phyloP scores from a whole-genome alignment of 257 asterid species.

The Gentiana straminea region DNA sequence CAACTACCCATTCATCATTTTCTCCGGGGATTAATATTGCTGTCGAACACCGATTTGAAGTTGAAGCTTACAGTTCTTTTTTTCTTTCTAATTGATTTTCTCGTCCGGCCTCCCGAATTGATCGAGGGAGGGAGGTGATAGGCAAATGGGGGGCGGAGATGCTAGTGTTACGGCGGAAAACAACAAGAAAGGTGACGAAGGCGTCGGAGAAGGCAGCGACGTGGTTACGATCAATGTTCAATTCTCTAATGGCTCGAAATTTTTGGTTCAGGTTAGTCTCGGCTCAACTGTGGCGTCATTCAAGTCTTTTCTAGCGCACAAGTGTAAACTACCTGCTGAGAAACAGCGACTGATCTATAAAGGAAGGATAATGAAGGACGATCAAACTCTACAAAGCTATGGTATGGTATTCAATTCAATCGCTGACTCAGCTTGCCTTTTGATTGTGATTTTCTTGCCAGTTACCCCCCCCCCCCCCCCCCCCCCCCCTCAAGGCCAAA shows the following conservation, averaged over 20 bases:
- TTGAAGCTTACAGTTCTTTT: too few species aligned
- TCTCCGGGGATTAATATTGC: too few species aligned
- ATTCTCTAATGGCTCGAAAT: slow-evolving; percentile 35
- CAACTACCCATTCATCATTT: too few species aligned
- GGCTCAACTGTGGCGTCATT: slow-evolving; percentile 31
- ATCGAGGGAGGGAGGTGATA: background rate
- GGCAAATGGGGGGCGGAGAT: slow-evolving; percentile 39
- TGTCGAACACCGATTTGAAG: too few species aligned
- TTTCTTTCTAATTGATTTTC: background rate
- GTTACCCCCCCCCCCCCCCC: too few species aligned
- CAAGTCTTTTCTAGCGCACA: slow-evolving; percentile 30
- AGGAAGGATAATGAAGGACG: slow-evolving; percentile 56
- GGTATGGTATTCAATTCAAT: slow-evolving; percentile 16
- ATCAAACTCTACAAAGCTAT: slow-evolving; percentile 40
- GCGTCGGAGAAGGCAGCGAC: slow-evolving; percentile 12
- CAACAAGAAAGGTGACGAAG: slow-evolving; percentile 7
- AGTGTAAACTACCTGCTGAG: slow-evolving; percentile 30
- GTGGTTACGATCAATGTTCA: slow-evolving; percentile 32
- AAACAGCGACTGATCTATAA: slow-evolving; percentile 46
- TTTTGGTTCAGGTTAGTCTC: slow-evolving; percentile 25
- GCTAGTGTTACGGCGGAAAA: slow-evolving; percentile 14
- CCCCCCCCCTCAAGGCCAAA: background rate
- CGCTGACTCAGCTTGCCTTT: background rate
- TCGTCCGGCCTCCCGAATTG: slow-evolving; percentile 6
- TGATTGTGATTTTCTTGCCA: background rate